phyloP scores from a whole-genome alignment of 345 rosid species.

The Isatis tinctoria region DNA sequence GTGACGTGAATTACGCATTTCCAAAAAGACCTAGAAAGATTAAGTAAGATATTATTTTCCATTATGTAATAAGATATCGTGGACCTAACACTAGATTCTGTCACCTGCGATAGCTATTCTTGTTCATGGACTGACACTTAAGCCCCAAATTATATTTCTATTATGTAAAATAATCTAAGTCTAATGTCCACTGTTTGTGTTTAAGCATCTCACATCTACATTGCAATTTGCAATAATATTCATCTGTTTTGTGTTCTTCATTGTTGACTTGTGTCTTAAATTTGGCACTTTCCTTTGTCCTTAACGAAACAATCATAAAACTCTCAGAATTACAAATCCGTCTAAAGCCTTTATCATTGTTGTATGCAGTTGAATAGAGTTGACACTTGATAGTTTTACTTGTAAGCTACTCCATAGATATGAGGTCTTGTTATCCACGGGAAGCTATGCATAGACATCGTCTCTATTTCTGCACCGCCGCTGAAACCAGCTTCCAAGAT shows the following conservation, averaged over 20 bases:
- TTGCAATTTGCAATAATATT: not conserved
- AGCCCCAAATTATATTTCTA: too few species aligned
- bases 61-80: not conserved
- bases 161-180: too few species aligned
- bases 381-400: conserved; percentile 28
- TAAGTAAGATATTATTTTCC: not conserved
- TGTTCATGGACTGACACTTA: too few species aligned
- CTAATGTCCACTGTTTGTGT: not conserved
- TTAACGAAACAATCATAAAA: not conserved
- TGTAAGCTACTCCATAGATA: conserved; percentile 65
- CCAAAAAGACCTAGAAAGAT: not conserved
- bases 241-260: not conserved
- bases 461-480: conserved; percentile 43
- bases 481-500: conserved; percentile 60
- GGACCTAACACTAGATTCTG: not conserved
- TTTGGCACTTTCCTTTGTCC: not conserved
- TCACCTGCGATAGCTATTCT: not conserved
- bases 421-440: conserved; percentile 50
- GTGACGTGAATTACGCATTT: not conserved
- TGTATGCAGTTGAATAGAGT: not conserved
- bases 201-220: not conserved
- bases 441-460: conserved; percentile 35
- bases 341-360: not conserved
- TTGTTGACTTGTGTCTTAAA: not conserved
- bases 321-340: not conserved